Conservation (phyloP, 768 basidiomycete genomes). For the Udeniomyces megalosporus region DNA sequence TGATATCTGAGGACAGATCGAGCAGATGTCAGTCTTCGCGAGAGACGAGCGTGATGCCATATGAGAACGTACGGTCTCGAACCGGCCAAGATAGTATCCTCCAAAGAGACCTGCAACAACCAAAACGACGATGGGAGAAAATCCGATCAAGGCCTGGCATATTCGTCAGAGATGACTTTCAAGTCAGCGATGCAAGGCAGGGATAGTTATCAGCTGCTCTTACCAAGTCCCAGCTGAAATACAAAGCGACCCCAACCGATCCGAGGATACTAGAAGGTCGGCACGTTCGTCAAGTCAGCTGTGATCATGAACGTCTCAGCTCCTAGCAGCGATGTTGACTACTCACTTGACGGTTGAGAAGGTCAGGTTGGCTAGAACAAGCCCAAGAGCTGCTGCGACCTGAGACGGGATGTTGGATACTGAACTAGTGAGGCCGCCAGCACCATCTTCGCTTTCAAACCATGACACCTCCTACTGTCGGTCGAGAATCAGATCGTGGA, state of each 20-base stretch:
- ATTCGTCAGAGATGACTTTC: too few species aligned
- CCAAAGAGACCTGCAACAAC: neutral
- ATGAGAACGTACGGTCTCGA: neutral
- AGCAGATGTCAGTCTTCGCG: too few species aligned
- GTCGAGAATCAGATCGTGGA: too few species aligned
- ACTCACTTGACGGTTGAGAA: too few species aligned
- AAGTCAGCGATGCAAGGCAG: neutral
- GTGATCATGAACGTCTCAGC: too few species aligned
- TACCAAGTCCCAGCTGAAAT: neutral
- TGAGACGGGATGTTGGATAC: conserved; percentile 21
- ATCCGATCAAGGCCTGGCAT: neutral
- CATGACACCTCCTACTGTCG: conserved; percentile 28
- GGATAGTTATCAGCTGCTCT: too few species aligned
- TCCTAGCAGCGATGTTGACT: too few species aligned
- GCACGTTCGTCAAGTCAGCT: too few species aligned
- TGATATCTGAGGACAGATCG: too few species aligned
- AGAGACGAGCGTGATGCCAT: too few species aligned
- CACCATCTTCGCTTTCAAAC: conserved; percentile 23
- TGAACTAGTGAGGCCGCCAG: conserved; percentile 23
- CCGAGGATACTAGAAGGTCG: conserved; percentile 15
- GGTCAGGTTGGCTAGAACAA: conserved; percentile 22
- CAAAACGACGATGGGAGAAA: neutral
- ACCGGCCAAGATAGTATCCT: neutral
- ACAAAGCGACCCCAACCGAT: neutral
- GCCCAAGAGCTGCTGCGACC: conserved; percentile 22